Evolutionary conservation across 345 rosid genomes (phyloP).

Genomic region (Pugionium dolabratum): DNA sequence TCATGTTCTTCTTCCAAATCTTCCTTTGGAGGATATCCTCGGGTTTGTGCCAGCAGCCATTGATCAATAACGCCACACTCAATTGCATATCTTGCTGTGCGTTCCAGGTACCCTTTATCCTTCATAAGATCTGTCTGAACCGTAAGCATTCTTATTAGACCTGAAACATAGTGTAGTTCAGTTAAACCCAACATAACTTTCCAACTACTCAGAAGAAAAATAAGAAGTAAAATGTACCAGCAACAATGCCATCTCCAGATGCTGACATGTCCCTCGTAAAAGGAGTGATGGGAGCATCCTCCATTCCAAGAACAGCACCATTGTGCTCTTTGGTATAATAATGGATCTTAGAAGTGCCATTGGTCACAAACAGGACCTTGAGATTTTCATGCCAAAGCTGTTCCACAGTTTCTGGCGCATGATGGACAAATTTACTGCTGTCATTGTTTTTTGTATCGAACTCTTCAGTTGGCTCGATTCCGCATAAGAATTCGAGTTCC

Average conservation of each 20-base stretch:
- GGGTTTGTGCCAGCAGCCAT: conserved; percentile 59
- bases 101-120: conserved; percentile 67
- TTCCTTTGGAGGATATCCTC: conserved; percentile 77
- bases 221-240: conserved; percentile 50
- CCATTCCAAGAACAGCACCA: conserved; percentile 79
- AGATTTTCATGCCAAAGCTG: conserved; percentile 87
- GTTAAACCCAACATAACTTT: conserved; percentile 6
- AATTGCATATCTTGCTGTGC: conserved; percentile 65
- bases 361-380: conserved; percentile 35
- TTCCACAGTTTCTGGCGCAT: conserved; percentile 58
- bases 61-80: conserved; percentile 85
- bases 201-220: neutral
- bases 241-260: conserved; percentile 28
- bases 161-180: conserved; percentile 45
- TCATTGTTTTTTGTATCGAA: conserved; percentile 64
- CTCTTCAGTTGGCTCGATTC: conserved; percentile 68
- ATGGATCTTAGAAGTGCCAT: conserved; percentile 62
- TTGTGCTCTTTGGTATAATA: conserved; percentile 77
- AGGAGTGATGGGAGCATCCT: conserved; percentile 81
- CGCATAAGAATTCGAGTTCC: conserved; percentile 86
- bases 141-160: conserved; percentile 80
- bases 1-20: conserved; percentile 48
- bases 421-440: conserved; percentile 68
- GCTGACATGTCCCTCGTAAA: conserved; percentile 86
- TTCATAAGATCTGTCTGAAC: conserved; percentile 65